Percentiles rank a stretch among this genome's conserved stretches.
Conservation (phyloP, 768 basidiomycete genomes). For the Infundibulicybe gibba region DNA sequence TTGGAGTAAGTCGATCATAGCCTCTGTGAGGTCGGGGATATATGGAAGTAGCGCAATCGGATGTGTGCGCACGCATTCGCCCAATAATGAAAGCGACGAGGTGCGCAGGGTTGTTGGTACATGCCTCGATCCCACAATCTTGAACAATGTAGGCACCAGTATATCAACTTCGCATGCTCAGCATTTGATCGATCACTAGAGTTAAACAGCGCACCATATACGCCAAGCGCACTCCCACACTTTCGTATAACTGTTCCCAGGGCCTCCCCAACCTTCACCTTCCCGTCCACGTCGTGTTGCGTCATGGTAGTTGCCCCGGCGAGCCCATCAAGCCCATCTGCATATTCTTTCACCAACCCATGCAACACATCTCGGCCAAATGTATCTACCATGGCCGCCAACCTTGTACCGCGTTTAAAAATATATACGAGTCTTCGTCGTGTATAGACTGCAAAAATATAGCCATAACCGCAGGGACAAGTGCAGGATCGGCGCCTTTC, state of each 20-base stretch:
- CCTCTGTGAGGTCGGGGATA: constrained; percentile 52
- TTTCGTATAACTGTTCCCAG: constrained; percentile 71
- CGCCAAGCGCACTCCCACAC: constrained; percentile 63
- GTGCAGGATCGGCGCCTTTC: constrained; percentile 44
- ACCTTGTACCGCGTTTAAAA: constrained; percentile 90
- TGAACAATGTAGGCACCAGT: constrained; percentile 70
- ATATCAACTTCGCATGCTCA: constrained; percentile 48
- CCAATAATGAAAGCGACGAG: constrained; percentile 59
- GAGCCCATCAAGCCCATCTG: constrained; percentile 46
- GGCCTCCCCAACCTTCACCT: constrained; percentile 83
- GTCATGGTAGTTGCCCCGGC: constrained; percentile 36
- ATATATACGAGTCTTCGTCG: constrained; percentile 95
- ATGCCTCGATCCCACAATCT: constrained; percentile 51
- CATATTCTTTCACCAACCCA: constrained; percentile 65
- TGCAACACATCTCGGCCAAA: constrained; percentile 72
- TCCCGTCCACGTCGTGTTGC: constrained; percentile 66
- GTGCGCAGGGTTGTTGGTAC: constrained; percentile 73
- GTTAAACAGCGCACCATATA: constrained; percentile 52
- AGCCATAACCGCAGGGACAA: constrained; percentile 80
- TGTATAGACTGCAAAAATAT: constrained; percentile 84
- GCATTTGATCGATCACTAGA: neutral
- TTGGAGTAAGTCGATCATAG: constrained; percentile 77
- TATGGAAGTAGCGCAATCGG: constrained; percentile 63
- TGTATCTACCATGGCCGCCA: constrained; percentile 79
- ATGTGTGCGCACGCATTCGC: constrained; percentile 66